Evolutionary conservation across 129 eudicot genomes (phyloP), one percentile per base, ranked within the genome.

Genomic region (Helichrysum umbraculigerum): DNA sequence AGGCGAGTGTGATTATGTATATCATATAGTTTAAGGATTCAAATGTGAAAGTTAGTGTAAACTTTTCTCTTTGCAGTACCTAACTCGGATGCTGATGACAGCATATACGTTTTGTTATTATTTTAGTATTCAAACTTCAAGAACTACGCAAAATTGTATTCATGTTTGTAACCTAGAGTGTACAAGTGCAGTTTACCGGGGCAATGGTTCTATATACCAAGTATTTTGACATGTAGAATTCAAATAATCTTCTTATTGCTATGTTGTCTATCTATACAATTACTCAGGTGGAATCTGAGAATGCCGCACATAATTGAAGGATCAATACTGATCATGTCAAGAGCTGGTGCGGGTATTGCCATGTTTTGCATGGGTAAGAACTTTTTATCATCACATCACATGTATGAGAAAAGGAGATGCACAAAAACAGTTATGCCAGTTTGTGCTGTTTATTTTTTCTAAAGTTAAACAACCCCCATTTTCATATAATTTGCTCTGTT

Each of bases 321-420:
- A 57, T 93, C 98, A 0, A 69, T 93, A 25, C 35, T 82, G 70
- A 87, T 90, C 51, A 80, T 93, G 96, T 86, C 96, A 0, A 90
- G 82, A 85, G 98, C 93, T 57, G 98, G 98, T 7, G 79, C 88
- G 7, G 96, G 97, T 35, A 84, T 89, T 17, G 91, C 93, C 52
- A 93, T 93, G 97, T 93, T 93, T 87, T 86, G 90, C 44, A 88
- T 93, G 83, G 97, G 97, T 93, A 65, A 80, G 82, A 71, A 67
- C 10, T 7, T 0, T 19, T 57, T 54, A 4, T 54, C 6, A 56
- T 10, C 14, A 42, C 16, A 7, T 37, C 51, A 44, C 54, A 47
- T 12, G 3, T 47, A 14, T 2, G 50, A 42, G 50, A 42, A 42
- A 42, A 42, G 15, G 50, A 42, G 50, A 42, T 47, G 54, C 54